phyloP scores from a whole-genome alignment of 306 rosid genomes.

The Quercus engelmannii region DNA sequence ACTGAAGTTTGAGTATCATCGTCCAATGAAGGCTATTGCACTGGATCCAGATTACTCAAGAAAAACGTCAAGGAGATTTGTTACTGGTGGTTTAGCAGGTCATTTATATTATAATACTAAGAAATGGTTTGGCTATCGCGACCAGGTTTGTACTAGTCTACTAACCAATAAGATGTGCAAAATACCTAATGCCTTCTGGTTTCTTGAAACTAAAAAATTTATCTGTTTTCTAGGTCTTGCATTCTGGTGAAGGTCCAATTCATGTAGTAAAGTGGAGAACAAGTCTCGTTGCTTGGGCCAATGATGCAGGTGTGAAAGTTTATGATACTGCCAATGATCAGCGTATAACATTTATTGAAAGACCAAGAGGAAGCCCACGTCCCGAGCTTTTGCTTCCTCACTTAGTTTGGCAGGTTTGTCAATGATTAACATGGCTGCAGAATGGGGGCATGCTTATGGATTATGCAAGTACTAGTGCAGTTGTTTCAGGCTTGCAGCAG shows the following conservation, averaged over 20 bases:
- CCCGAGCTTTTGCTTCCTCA: conserved; percentile 95
- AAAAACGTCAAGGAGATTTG: conserved; percentile 81
- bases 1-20: conserved; percentile 89
- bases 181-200: conserved; percentile 13
- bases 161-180: not conserved
- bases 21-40: conserved; percentile 93
- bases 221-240: conserved; percentile 66
- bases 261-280: conserved; percentile 96
- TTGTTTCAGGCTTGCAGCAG: conserved; percentile 12
- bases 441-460: conserved; percentile 17
- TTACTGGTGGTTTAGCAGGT: conserved; percentile 97
- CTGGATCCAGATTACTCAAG: conserved; percentile 81
- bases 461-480: conserved; percentile 18
- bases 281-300: conserved; percentile 97
- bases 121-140: conserved; percentile 92
- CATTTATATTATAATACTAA: conserved; percentile 77
- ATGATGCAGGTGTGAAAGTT: conserved; percentile 94
- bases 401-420: conserved; percentile 97
- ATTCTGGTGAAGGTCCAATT: conserved; percentile 97
- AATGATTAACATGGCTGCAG: conserved; percentile 15
- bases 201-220: conserved; percentile 10
- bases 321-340: conserved; percentile 87
- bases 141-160: conserved; percentile 63
- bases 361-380: conserved; percentile 87
- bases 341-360: conserved; percentile 91